Percentiles rank a stretch among this genome's conserved stretches.
phyloP scores from a whole-genome alignment of 108 stramenopile species.

The Cyclotella sp. region DNA sequence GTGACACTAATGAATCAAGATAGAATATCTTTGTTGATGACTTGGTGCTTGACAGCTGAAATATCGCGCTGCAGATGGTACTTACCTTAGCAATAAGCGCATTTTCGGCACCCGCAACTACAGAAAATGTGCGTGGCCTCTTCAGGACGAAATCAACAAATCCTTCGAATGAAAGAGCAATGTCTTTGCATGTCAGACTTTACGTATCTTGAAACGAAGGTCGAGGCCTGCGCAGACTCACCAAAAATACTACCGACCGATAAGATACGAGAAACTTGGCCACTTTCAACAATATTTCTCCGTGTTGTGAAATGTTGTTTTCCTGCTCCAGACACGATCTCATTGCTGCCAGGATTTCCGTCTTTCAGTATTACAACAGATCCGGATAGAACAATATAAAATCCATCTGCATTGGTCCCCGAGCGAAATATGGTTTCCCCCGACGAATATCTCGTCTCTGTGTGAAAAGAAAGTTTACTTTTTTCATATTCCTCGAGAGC shows the following conservation, averaged over 20 bases:
- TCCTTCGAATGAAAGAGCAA: conserved; percentile 26
- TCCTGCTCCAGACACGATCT: conserved; percentile 40
- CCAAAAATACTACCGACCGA: conserved; percentile 76
- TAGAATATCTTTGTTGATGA: no score
- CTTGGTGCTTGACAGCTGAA: not conserved
- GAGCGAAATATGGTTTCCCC: conserved; percentile 64
- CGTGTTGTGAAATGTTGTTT: conserved; percentile 24
- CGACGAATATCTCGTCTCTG: conserved; percentile 54
- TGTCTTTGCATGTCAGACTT: not conserved
- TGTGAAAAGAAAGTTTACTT: conserved; percentile 59
- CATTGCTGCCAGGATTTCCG: conserved; percentile 16
- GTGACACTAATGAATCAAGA: conserved; percentile 31
- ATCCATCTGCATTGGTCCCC: conserved; percentile 66
- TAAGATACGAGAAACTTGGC: conserved; percentile 48
- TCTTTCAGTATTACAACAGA: conserved; percentile 68
- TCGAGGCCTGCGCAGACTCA: not conserved
- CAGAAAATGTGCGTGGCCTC: conserved; percentile 65
- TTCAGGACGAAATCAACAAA: conserved; percentile 83
- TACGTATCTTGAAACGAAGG: not conserved
- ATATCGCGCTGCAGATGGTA: not conserved
- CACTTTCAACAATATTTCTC: conserved; percentile 30
- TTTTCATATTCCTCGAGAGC: conserved; percentile 57
- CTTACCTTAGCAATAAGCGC: conserved; percentile 67
- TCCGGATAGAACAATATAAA: conserved; percentile 79
- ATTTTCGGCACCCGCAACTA: conserved; percentile 62